phyloP scores from a whole-genome alignment of 768 basidiomycete species.

The Calocybe gangraenosa region DNA sequence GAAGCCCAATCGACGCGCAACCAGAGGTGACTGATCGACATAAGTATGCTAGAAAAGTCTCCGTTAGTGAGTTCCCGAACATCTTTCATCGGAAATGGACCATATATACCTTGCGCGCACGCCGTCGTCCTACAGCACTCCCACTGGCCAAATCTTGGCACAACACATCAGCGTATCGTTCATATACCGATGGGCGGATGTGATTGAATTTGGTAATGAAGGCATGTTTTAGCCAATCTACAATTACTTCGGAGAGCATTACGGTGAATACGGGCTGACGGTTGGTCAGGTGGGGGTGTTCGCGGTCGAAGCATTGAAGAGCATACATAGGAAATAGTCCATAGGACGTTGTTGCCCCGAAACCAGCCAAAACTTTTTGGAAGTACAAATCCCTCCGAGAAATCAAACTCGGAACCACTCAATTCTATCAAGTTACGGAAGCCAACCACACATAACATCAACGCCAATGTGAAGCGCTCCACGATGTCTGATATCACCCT shows the following conservation, averaged over 20 bases:
- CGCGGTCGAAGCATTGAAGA: background rate
- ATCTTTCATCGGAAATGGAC: slow-evolving; percentile 4
- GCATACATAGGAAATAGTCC: slow-evolving; percentile 88
- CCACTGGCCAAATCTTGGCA: slow-evolving; percentile 89
- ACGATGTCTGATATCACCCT: slow-evolving; percentile 73
- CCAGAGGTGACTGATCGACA: slow-evolving; percentile 93
- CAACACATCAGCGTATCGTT: slow-evolving; percentile 91
- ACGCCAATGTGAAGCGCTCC: slow-evolving; percentile 86
- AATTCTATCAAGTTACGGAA: slow-evolving; percentile 95
- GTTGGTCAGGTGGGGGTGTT: background rate
- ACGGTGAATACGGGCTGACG: slow-evolving; percentile 87
- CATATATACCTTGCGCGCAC: slow-evolving; percentile 61
- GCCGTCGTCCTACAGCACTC: slow-evolving; percentile 62
- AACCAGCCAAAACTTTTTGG: slow-evolving; percentile 87
- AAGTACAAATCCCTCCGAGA: slow-evolving; percentile 65
- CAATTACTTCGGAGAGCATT: slow-evolving; percentile 85
- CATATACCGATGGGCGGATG: slow-evolving; percentile 92
- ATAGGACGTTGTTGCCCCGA: slow-evolving; percentile 70
- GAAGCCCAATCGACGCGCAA: slow-evolving; percentile 91
- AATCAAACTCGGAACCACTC: slow-evolving; percentile 84
- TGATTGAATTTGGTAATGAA: slow-evolving; percentile 99
- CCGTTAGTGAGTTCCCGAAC: background rate
- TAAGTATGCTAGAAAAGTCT: slow-evolving; percentile 68
- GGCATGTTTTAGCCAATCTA: slow-evolving; percentile 99
- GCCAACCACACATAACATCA: slow-evolving; percentile 91